phyloP scores from a whole-genome alignment of 257 asterid species.

The Przewalskia tangutica region DNA sequence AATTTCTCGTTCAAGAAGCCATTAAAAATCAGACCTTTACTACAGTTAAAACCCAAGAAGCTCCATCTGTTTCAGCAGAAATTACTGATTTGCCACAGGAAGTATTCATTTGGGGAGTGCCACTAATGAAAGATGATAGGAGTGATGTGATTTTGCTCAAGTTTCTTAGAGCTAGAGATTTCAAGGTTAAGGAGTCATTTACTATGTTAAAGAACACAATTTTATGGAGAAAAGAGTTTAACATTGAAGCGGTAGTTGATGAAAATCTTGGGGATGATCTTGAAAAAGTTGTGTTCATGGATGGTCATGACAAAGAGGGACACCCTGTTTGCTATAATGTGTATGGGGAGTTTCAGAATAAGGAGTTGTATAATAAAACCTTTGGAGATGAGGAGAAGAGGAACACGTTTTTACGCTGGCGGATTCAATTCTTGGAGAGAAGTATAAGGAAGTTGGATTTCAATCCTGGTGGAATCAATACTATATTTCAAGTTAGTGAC shows the following conservation, averaged over 20 bases:
- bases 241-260: conserved; percentile 48
- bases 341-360: conserved; percentile 72
- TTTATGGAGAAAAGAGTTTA: conserved; percentile 56
- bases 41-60: not conserved
- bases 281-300: conserved; percentile 84
- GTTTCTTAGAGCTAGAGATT: conserved; percentile 89
- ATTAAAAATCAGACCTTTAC: conserved; percentile 21
- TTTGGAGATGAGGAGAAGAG: conserved; percentile 52
- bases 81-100: conserved; percentile 20
- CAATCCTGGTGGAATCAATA: conserved; percentile 61
- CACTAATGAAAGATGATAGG: conserved; percentile 55
- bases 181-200: conserved; percentile 57
- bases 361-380: conserved; percentile 45
- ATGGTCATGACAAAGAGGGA: conserved; percentile 71
- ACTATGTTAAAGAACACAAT: conserved; percentile 58
- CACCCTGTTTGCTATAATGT: conserved; percentile 68
- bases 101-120: conserved; percentile 71
- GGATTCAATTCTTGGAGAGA: conserved; percentile 65
- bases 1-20: conserved; percentile 33
- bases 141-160: conserved; percentile 68
- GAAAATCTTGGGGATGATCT: conserved; percentile 76
- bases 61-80: not conserved
- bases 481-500: conserved; percentile 77
- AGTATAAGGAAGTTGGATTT: conserved; percentile 67
- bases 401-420: conserved; percentile 46